phyloP scores from a whole-genome alignment of 176 grass and related monocot species.

The Triticum urartu region DNA sequence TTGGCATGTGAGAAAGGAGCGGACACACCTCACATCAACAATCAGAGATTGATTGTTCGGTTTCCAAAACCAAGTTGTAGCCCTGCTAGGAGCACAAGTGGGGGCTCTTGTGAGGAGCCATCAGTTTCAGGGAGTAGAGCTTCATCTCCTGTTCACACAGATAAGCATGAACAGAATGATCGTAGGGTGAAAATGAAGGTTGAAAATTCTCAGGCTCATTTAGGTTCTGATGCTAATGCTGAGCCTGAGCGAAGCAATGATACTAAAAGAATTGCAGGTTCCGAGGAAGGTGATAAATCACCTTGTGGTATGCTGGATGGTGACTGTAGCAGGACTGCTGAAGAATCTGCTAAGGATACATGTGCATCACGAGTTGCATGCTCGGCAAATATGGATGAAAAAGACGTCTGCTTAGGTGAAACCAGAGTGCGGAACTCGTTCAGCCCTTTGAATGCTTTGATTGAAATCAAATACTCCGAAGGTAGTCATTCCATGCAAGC shows the following conservation, averaged over 20 bases:
- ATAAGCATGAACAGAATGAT: constrained; percentile 72
- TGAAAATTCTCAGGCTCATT: constrained; percentile 37
- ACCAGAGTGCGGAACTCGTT: constrained; percentile 52
- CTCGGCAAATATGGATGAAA: constrained; percentile 52
- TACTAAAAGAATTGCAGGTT: constrained; percentile 54
- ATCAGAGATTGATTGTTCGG: constrained; percentile 61
- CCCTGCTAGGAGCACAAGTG: constrained; percentile 59
- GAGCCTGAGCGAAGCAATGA: constrained; percentile 60
- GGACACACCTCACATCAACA: constrained; percentile 49
- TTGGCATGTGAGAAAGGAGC: constrained; percentile 55
- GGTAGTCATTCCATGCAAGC: constrained; percentile 49
- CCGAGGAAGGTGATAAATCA: constrained; percentile 61
- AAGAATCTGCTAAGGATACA: constrained; percentile 46
- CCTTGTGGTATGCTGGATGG: constrained; percentile 44
- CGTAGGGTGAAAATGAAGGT: constrained; percentile 55
- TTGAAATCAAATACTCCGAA: constrained; percentile 87
- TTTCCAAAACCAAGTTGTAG: constrained; percentile 70
- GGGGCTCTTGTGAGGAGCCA: constrained; percentile 62
- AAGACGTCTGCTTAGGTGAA: constrained; percentile 40
- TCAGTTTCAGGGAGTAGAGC: constrained; percentile 47
- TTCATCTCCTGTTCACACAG: constrained; percentile 48
- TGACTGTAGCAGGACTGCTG: constrained; percentile 45
- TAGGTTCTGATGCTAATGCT: constrained; percentile 48
- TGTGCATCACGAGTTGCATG: constrained; percentile 37
- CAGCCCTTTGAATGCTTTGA: constrained; percentile 86